phyloP scores from a whole-genome alignment of 192 early-diverging fungal genomes.

The Kickxella alabastrina region DNA sequence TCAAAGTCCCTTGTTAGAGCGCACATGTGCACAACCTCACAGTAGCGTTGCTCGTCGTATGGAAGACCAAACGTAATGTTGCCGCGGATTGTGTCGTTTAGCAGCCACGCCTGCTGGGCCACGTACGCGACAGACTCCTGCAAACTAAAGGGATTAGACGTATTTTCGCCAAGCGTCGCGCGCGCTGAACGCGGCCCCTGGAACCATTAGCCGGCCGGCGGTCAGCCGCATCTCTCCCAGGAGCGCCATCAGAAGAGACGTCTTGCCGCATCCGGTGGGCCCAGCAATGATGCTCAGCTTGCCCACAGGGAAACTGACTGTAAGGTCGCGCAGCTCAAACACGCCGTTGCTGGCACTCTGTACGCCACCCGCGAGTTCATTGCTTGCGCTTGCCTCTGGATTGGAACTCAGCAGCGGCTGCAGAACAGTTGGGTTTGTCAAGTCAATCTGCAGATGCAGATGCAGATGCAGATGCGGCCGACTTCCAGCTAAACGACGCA shows the following conservation, averaged over 20 bases:
- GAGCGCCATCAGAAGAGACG: slow-evolving; percentile 71
- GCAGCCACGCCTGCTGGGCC: slow-evolving; percentile 74
- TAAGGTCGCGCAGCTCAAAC: slow-evolving; percentile 65
- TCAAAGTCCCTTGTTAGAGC: slow-evolving; percentile 80
- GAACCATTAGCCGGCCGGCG: slow-evolving; percentile 38
- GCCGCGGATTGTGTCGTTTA: slow-evolving; percentile 70
- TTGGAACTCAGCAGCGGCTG: background rate
- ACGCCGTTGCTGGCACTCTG: slow-evolving; percentile 42
- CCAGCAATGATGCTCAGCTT: slow-evolving; percentile 79
- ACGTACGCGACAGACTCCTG: slow-evolving; percentile 73
- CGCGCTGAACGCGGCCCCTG: slow-evolving; percentile 61
- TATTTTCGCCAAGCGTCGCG: slow-evolving; percentile 39
- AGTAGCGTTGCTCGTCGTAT: slow-evolving; percentile 74
- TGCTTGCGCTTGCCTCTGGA: background rate
- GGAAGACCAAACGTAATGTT: slow-evolving; percentile 85
- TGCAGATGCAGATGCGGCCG: slow-evolving; percentile 12
- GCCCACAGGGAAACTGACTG: slow-evolving; percentile 62
- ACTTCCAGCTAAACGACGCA: slow-evolving; percentile 66
- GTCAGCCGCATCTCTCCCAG: slow-evolving; percentile 69
- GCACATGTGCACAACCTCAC: slow-evolving; percentile 75
- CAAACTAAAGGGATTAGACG: slow-evolving; percentile 13
- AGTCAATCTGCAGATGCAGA: too few relatives aligned
- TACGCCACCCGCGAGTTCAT: too few relatives aligned
- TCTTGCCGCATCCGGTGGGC: slow-evolving; percentile 87
- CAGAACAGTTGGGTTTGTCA: too few relatives aligned